Base-by-base conservation (phyloP, 2,329 filamentous ascomycete species). In the Colletotrichum zoysiae region DNA sequence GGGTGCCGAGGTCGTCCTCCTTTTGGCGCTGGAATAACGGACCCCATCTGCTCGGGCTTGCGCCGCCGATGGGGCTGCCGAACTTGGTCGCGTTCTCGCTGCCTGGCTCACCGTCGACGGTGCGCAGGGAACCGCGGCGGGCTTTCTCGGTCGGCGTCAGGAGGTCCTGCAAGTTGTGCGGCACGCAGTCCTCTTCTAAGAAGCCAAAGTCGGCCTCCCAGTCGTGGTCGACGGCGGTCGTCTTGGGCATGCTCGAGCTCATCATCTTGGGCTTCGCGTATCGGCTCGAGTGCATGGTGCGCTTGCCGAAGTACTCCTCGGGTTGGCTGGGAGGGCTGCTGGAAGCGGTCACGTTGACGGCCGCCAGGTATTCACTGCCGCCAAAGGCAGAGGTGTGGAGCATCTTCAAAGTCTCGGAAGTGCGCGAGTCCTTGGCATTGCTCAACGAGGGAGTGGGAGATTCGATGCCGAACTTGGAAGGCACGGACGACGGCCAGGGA, bases 401-500 rank as follows among this genome's bases (percentile, higher is more conserved):
- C 70, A 87, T 84, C 79, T 91, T 91, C 35, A 92, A 82, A 8
- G 90, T 89, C 76, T 91, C 89, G 2, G 89, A 91, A 3, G 89
- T 89, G 62, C 88, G 85, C 3, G 84, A 82, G 61, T 91, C 89
- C 75, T 89, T 89, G 69, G 86, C 90, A 40, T 86, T 86, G 78
- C 85, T 88, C 51, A 94, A 86, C 0, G 94, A 95, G 1, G 92
- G 89, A 2, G 94, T 92, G 6, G 95, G 95, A 11, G 93, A 95
- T 64, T 97, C 95, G 75, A 98, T 85, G 18, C 93, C 93, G 77
- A 98, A 98, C 77, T 95, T 94, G 63, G 94, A 93, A 12, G 96
- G 96, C 14, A 98, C 93, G 0, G 95, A 98, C 0, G 95, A 94
- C 9, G 95, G 95, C 81, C 97, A 95, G 0, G 95, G 94, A 0